Percentiles rank a stretch among this genome's conserved stretches.
phyloP scores from a whole-genome alignment of 768 basidiomycete species.

The Russula ochroleuca region DNA sequence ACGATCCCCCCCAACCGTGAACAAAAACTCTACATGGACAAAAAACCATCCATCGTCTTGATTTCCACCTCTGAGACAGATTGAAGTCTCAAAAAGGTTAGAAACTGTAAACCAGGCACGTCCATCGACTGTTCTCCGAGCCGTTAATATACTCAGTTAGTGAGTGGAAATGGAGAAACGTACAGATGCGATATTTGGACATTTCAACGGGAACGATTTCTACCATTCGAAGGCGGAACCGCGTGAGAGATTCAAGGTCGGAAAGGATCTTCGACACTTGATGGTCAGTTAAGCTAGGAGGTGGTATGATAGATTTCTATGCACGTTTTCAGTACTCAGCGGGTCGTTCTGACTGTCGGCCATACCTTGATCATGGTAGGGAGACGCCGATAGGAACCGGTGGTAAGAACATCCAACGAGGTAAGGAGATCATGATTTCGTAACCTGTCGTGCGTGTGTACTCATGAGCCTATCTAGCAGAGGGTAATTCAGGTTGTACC shows the following conservation, averaged over 20 bases:
- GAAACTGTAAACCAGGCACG: slow-evolving; percentile 73
- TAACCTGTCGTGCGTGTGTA: slow-evolving; percentile 44
- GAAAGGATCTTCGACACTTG: slow-evolving; percentile 61
- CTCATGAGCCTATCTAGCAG: neutral
- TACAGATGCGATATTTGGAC: slow-evolving; percentile 64
- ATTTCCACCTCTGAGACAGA: slow-evolving; percentile 69
- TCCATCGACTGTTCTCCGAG: slow-evolving; percentile 53
- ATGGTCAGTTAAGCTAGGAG: slow-evolving; percentile 58
- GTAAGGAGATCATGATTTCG: slow-evolving; percentile 93
- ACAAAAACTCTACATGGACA: slow-evolving; percentile 68
- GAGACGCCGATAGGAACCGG: slow-evolving; percentile 79
- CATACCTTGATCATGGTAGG: slow-evolving; percentile 75
- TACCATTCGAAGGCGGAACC: slow-evolving; percentile 69
- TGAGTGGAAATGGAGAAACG: slow-evolving; percentile 29
- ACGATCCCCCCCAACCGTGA: slow-evolving; percentile 67
- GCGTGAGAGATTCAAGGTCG: slow-evolving; percentile 74
- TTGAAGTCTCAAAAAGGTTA: slow-evolving; percentile 65
- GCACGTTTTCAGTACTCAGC: slow-evolving; percentile 1
- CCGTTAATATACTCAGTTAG: slow-evolving; percentile 25
- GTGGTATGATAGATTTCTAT: slow-evolving; percentile 69
- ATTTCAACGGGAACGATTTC: slow-evolving; percentile 84
- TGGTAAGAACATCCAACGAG: slow-evolving; percentile 83
- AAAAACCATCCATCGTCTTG: slow-evolving; percentile 82
- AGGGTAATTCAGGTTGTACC: slow-evolving; percentile 43
- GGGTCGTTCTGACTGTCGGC: slow-evolving; percentile 2